Evolutionary conservation across 345 rosid species (phyloP).

Genomic region (thale cress (Arabidopsis thaliana)): TAIR10.1 NC_003076.8:4409501-4410000

Average conservation of each 20-base stretch:
- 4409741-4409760: too few relatives aligned
- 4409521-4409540: constrained; percentile 20
- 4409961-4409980: neutral
- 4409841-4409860: too few relatives aligned
- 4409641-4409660: constrained; percentile 10
- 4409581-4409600: neutral
- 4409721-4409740: too few relatives aligned
- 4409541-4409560: neutral
- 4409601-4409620: constrained; percentile 1
- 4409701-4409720: too few relatives aligned
- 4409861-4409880: too few relatives aligned
- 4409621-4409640: neutral
- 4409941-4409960: neutral
- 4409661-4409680: too few relatives aligned
- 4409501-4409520: neutral
- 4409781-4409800: too few relatives aligned
- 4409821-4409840: too few relatives aligned
- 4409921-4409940: neutral
- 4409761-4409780: too few relatives aligned
- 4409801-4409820: too few relatives aligned
- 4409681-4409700: too few relatives aligned
- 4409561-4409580: neutral
- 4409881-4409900: neutral
- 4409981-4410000: neutral
- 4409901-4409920: neutral